A percentile compares a stretch with the other conserved stretches of the same genome.
These are phyloP conservation scores for Rutstroemia sydowiana DNA, from an alignment of 2,329 filamentous ascomycete genomes.

Conservation along the genomic window DNA sequence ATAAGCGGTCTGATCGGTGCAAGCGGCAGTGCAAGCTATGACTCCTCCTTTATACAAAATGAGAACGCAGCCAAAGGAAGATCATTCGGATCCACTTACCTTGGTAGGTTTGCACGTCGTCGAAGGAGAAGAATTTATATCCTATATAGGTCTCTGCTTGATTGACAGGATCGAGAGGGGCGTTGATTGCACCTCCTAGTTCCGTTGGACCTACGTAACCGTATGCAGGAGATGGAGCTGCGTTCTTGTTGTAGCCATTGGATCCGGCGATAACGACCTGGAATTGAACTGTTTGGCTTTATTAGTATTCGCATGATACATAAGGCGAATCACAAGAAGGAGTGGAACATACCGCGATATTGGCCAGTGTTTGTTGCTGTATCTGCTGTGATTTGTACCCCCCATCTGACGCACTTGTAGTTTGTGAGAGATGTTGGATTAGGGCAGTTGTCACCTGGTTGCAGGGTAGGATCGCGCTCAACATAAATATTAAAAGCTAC, in stretches of 20 bases:
- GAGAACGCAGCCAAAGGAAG: too few relatives aligned
- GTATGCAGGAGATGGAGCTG: conserved; percentile 9
- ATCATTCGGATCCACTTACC: too few relatives aligned
- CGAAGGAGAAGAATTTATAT: conserved; percentile 23
- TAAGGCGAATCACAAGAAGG: too few relatives aligned
- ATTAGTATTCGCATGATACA: neutral
- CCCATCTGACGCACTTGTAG: conserved; percentile 33
- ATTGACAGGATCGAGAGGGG: conserved; percentile 23
- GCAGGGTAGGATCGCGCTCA: conserved; percentile 31
- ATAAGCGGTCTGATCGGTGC: conserved; percentile 31
- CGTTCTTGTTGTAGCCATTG: conserved; percentile 34
- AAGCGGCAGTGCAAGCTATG: conserved; percentile 29
- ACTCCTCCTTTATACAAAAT: too few relatives aligned
- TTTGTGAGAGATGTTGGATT: conserved; percentile 31
- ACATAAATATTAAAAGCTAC: conserved; percentile 31
- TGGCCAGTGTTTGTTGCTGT: conserved; percentile 32
- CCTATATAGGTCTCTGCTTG: conserved; percentile 28
- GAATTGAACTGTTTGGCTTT: conserved; percentile 25
- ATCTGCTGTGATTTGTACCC: conserved; percentile 22
- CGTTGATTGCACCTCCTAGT: conserved; percentile 30
- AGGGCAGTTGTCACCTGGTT: conserved; percentile 27
- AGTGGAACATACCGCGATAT: conserved; percentile 19
- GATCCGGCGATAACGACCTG: conserved; percentile 36
- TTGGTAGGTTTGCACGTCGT: conserved; percentile 14
- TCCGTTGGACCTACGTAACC: conserved; percentile 21